Conservation (phyloP, 139 green algal genomes). For the Chlorella ohadii region DNA sequence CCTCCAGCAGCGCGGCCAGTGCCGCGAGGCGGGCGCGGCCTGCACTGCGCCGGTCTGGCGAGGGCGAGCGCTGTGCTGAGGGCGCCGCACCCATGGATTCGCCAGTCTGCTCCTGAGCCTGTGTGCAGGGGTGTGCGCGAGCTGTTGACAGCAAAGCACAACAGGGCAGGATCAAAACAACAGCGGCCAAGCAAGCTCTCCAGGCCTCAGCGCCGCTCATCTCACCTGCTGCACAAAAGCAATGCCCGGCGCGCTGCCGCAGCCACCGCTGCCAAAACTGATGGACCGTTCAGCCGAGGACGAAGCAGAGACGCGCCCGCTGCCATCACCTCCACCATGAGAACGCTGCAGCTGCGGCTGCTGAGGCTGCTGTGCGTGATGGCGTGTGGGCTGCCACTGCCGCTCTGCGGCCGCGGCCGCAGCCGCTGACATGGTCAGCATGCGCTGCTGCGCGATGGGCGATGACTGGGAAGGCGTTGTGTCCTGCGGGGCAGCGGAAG, state of each 20-base stretch:
- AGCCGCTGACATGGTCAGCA: conserved; percentile 10
- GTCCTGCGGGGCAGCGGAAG: background rate
- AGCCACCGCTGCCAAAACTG: conserved; percentile 14
- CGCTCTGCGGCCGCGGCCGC: background rate
- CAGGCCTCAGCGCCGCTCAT: no score
- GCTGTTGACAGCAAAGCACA: no score
- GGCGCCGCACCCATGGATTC: background rate
- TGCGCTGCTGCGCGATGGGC: conserved; percentile 23
- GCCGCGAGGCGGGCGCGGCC: background rate
- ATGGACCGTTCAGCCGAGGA: background rate
- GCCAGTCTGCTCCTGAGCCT: background rate
- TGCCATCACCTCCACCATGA: background rate
- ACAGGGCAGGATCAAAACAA: no score
- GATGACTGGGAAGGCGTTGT: conserved; percentile 17
- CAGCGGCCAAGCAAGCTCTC: no score
- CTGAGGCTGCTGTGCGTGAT: background rate
- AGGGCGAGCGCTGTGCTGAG: background rate
- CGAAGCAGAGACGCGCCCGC: background rate
- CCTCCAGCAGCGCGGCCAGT: background rate
- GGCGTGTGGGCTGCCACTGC: background rate
- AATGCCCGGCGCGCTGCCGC: background rate
- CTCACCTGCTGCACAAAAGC: background rate
- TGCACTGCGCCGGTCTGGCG: background rate
- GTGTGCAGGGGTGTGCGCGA: no score
- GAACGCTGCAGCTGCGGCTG: background rate